These are phyloP conservation scores for Metschnikowia lachancei DNA, from an alignment of 805 yeast genomes.

Conservation along the genomic window DNA sequence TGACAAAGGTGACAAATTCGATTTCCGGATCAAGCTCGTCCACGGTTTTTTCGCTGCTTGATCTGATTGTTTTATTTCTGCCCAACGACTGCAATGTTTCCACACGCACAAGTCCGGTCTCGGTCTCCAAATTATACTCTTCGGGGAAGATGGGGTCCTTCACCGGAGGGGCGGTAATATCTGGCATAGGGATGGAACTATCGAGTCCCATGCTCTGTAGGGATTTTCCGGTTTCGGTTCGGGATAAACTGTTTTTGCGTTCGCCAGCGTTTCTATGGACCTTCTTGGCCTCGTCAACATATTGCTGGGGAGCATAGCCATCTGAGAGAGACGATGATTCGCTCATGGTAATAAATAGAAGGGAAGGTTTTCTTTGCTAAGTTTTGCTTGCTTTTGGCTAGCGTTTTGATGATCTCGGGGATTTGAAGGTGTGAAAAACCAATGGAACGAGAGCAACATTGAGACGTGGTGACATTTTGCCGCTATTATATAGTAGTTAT, in stretches of 20 bases:
- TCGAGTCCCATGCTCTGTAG: conserved; percentile 61
- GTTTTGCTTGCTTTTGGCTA: too few relatives aligned
- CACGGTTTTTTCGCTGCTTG: conserved; percentile 23
- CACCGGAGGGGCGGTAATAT: conserved; percentile 44
- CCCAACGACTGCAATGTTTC: conserved; percentile 68
- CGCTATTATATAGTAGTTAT: background rate
- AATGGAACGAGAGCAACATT: background rate
- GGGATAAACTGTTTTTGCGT: conserved; percentile 9
- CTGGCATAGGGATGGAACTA: conserved; percentile 52
- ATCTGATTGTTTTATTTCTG: conserved; percentile 33
- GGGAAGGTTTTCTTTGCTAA: background rate
- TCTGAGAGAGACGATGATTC: conserved; percentile 13
- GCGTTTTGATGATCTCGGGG: background rate
- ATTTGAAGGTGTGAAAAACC: background rate
- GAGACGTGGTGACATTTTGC: background rate
- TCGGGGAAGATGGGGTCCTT: conserved; percentile 83
- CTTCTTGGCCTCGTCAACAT: conserved; percentile 2
- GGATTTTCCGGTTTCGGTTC: conserved; percentile 67
- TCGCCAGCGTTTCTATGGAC: conserved; percentile 1
- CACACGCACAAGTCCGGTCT: conserved; percentile 83
- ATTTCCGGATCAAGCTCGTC: conserved; percentile 57
- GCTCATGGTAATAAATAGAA: conserved; percentile 8
- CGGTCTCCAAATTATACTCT: conserved; percentile 85
- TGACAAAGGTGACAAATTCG: conserved; percentile 79
- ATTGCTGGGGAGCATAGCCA: conserved; percentile 15